These are phyloP conservation scores for Fistulifera solaris DNA, from an alignment of 108 stramenopile species.

Conservation along the genomic window DNA sequence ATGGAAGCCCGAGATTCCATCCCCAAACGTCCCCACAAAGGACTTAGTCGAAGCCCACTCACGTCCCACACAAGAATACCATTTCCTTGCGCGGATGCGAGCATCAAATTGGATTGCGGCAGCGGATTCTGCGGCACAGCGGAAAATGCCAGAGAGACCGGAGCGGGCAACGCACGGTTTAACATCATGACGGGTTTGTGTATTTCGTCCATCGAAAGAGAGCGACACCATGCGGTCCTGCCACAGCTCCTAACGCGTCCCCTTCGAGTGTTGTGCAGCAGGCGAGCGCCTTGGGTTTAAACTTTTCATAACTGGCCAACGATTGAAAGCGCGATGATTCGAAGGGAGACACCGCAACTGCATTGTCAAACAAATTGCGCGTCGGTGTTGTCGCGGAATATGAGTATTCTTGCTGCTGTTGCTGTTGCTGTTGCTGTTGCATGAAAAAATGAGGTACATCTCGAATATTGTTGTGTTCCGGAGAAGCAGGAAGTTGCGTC, in stretches of 20 bases:
- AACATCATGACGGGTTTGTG: conserved; percentile 33
- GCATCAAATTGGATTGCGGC: conserved; percentile 13
- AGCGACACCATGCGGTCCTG: conserved; percentile 34
- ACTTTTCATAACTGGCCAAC: conserved; percentile 24
- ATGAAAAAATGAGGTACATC: background rate
- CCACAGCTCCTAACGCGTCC: conserved; percentile 24
- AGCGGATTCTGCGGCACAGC: conserved; percentile 1
- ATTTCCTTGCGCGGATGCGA: conserved; percentile 62
- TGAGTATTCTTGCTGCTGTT: no score
- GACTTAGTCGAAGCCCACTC: conserved; percentile 57
- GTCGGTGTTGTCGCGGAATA: no score
- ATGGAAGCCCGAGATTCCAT: conserved; percentile 13
- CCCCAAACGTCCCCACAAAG: conserved; percentile 48
- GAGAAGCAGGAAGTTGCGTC: conserved; percentile 19
- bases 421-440: no score
- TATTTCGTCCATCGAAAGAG: conserved; percentile 27
- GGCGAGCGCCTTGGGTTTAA: conserved; percentile 34
- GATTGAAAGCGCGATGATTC: conserved; percentile 21
- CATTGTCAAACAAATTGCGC: no score
- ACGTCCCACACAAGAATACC: conserved; percentile 71
- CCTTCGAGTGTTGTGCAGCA: conserved; percentile 14
- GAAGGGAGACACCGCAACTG: no score
- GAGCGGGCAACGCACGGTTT: conserved; percentile 19
- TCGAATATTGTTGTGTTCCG: conserved; percentile 8
- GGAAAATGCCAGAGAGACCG: no score